phyloP scores from a whole-genome alignment of 768 basidiomycete species.

The Xerocomellus chrysenteron region DNA sequence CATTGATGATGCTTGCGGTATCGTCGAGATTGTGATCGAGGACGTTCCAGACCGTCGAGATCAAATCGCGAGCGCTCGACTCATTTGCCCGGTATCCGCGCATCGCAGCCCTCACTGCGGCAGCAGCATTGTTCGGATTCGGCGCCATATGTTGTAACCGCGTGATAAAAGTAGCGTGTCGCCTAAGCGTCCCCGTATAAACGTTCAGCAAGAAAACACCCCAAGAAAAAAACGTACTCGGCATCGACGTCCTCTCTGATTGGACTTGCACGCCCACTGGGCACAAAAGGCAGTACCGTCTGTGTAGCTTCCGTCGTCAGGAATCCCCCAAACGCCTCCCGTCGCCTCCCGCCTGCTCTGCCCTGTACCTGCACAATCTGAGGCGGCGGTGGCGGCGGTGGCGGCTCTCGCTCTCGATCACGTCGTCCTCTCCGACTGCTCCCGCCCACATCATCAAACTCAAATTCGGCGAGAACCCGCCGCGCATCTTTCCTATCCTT shows the following conservation, averaged over 20 bases:
- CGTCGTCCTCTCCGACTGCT: conserved; percentile 46
- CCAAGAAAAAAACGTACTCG: conserved; percentile 47
- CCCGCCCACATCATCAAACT: conserved; percentile 59
- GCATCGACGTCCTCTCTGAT: conserved; percentile 47
- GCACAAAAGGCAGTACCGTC: conserved; percentile 13
- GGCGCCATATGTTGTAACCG: conserved; percentile 60
- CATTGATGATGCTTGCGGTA: conserved; percentile 70
- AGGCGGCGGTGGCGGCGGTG: conserved; percentile 19
- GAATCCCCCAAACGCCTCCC: conserved; percentile 61
- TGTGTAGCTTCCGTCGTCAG: conserved; percentile 45
- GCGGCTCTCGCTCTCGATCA: conserved; percentile 52
- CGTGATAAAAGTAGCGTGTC: conserved; percentile 61
- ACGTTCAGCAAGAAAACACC: neutral
- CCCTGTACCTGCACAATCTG: conserved; percentile 23
- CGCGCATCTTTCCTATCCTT: conserved; percentile 68
- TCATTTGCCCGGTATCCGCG: conserved; percentile 79
- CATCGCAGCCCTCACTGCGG: conserved; percentile 71
- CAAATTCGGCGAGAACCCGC: conserved; percentile 63
- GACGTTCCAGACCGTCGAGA: conserved; percentile 85
- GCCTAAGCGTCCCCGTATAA: conserved; percentile 40
- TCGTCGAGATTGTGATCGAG: conserved; percentile 66
- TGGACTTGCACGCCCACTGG: conserved; percentile 33
- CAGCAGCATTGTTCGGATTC: conserved; percentile 55
- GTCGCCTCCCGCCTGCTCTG: conserved; percentile 42
- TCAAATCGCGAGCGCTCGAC: conserved; percentile 76